phyloP scores from a whole-genome alignment of 108 stramenopile species.

The Cyclotella kingstonii region DNA sequence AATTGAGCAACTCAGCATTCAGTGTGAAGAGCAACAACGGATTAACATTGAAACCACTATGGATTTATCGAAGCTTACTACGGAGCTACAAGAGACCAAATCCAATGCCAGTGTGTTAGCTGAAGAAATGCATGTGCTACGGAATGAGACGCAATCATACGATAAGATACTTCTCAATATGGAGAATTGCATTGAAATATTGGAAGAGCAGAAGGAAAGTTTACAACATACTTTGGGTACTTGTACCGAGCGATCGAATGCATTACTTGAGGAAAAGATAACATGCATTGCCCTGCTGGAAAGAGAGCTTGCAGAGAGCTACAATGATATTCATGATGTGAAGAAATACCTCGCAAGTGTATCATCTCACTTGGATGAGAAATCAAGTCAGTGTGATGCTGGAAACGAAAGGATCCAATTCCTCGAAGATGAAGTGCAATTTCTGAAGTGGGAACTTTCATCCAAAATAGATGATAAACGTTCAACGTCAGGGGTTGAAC shows the following conservation, averaged over 20 bases:
- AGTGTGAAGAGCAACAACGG: slow-evolving; percentile 21
- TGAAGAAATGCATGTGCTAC: slow-evolving; percentile 6
- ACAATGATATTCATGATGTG: slow-evolving; percentile 6
- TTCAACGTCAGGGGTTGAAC: background rate
- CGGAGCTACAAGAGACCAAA: slow-evolving; percentile 12
- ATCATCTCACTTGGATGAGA: slow-evolving; percentile 3
- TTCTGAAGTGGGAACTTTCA: slow-evolving; percentile 6
- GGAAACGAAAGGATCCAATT: slow-evolving; percentile 23
- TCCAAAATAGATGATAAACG: background rate
- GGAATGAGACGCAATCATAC: slow-evolving; percentile 2
- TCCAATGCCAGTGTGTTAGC: slow-evolving; percentile 12
- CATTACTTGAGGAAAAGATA: slow-evolving; percentile 19
- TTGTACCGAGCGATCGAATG: slow-evolving; percentile 12
- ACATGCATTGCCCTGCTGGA: slow-evolving; percentile 24
- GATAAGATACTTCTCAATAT: slow-evolving; percentile 15
- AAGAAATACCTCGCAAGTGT: slow-evolving; percentile 6
- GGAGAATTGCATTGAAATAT: slow-evolving; percentile 3
- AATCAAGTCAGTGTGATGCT: slow-evolving; percentile 12
- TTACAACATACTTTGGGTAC: slow-evolving; percentile 1
- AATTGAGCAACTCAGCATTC: slow-evolving; percentile 16
- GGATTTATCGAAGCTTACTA: slow-evolving; percentile 3
- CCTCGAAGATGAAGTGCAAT: slow-evolving; percentile 8
- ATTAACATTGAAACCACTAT: slow-evolving; percentile 4
- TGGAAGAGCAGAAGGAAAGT: slow-evolving; percentile 6
- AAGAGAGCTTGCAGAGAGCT: slow-evolving; percentile 21